phyloP scores from a whole-genome alignment of 2,329 filamentous ascomycete species.

The Phoma sp. region DNA sequence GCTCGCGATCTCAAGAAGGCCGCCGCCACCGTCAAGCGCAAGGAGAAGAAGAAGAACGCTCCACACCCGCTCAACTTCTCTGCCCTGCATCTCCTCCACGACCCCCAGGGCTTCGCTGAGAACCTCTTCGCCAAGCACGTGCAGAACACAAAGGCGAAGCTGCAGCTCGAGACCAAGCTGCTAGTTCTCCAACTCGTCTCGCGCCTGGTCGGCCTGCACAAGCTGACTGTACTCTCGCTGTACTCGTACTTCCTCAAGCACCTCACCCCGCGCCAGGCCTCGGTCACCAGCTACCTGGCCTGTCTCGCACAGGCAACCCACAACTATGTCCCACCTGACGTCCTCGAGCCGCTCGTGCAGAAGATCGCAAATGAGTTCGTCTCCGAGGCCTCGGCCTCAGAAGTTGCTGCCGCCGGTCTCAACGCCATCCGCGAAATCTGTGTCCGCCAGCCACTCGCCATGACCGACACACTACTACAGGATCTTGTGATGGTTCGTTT shows the following conservation, averaged over 20 bases:
- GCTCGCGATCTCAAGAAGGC: constrained; percentile 80
- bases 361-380: constrained; percentile 99
- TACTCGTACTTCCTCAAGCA: constrained; percentile 97
- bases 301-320: constrained; percentile 92
- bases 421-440: constrained; percentile 96
- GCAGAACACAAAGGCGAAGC: constrained; percentile 81
- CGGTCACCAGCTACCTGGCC: constrained; percentile 90
- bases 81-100: constrained; percentile 88
- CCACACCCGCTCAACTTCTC: constrained; percentile 94
- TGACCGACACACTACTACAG: constrained; percentile 93
- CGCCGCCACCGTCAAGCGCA: constrained; percentile 75
- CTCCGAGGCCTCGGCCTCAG: constrained; percentile 86
- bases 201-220: constrained; percentile 88
- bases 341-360: constrained; percentile 84
- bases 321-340: constrained; percentile 88
- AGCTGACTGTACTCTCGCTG: constrained; percentile 84
- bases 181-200: constrained; percentile 91
- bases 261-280: constrained; percentile 84
- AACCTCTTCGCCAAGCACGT: constrained; percentile 88
- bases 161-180: constrained; percentile 87
- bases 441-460: constrained; percentile 89
- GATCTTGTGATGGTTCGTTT: constrained; percentile 75
- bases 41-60: constrained; percentile 85
- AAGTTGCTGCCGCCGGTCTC: constrained; percentile 89
- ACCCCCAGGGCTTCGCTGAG: constrained; percentile 93